Evolutionary conservation across 257 asterid genomes (phyloP), one percentile per base, ranked within the genome.

Genomic region (Henckelia pumila): DNA sequence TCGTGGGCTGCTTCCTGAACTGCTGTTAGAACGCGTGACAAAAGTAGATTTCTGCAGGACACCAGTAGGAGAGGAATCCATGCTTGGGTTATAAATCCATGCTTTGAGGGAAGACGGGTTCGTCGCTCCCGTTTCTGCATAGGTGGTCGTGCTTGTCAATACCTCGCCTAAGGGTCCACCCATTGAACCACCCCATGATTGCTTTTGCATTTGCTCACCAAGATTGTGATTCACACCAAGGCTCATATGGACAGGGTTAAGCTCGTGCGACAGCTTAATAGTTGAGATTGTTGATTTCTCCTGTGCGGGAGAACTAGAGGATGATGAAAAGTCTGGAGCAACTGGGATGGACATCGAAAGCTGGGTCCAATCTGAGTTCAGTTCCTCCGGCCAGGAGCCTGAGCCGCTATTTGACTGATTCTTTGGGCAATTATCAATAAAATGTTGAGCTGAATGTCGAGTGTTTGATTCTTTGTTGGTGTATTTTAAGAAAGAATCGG

Each of bases 161-260:
- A 82, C 97, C 81, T 90, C 97, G 22, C 92, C 97, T 5, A 93
- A 69, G 2, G 97, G 99, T 1, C 97, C 97, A 0, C 97, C 95
- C 73, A 85, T 70, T 8, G 93, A 75, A 73, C 66, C 84, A 50
- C 82, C 96, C 98, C 98, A 88, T 10, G 83, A 29, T 40, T 80
- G 86, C 78, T 80, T 85, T 20, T 81, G 83, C 44, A 60, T 73
- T 5, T 77, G 59, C 14, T 74, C 83, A 0, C 67, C 60, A 0
- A 58, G 32, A 68, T 78, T 72, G 56, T 75, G 76, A 33, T 69
- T 75, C 66, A 75, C 78, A 1, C 86, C 85, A 55, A 88, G 74
- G 74, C 88, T 85, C 96, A 85, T 85, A 25, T 71, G 89, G 69
- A 81, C 77, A 4, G 83, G 83, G 71, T 85, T 89, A 8, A 72